Evolutionary conservation across 2,329 filamentous ascomycete genomes (phyloP), one percentile per base, ranked within the genome.

Genomic region (Leptodontidium sp.): DNA sequence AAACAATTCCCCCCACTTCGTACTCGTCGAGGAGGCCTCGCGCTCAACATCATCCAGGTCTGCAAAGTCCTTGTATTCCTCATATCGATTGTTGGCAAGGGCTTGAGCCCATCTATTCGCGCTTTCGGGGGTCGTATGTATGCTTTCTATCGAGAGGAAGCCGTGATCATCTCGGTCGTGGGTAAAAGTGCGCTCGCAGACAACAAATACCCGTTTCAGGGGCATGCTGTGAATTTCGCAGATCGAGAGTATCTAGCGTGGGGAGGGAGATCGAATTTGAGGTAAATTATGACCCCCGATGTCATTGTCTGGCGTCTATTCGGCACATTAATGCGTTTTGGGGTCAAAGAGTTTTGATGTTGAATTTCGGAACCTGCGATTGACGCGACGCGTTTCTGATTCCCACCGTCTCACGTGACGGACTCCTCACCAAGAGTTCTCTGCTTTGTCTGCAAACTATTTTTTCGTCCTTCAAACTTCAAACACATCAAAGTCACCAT

Each of bases 21-120:
- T 57, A 2, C n/a, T 40, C 14, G 11, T 53, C 50, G 21, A 53
- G 3, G 26, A 53, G 4, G 15, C 14, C 26, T 24, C 6, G 11
- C 53, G 53, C 53, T 21, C 17, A 5, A n/a, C 53, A 38, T 40
- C 15, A 12, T 40, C 21, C 8, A 15, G 17, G 6, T 40, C 9
- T 2, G 15, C 17, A 21, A 15, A 21, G 2, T 57, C 17, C 2
- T 40, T 40, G 32, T 21, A 57, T 57, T 57, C 53, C 6, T 57
- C 53, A 32, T 38, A 17, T 6, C 29, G 32, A 40, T 57, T 38
- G 29, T 40, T 40, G 53, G 53, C 29, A 21, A 57, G 53, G 38
- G 53, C 53, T 40, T 38, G 53, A 21, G 53, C 53, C 53, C 53
- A 57, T 57, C 53, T 26, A 17, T 57, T 57, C 32, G 50, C 50